Conservation (phyloP, 768 basidiomycete species). For the Lentinula lateritia region DNA sequence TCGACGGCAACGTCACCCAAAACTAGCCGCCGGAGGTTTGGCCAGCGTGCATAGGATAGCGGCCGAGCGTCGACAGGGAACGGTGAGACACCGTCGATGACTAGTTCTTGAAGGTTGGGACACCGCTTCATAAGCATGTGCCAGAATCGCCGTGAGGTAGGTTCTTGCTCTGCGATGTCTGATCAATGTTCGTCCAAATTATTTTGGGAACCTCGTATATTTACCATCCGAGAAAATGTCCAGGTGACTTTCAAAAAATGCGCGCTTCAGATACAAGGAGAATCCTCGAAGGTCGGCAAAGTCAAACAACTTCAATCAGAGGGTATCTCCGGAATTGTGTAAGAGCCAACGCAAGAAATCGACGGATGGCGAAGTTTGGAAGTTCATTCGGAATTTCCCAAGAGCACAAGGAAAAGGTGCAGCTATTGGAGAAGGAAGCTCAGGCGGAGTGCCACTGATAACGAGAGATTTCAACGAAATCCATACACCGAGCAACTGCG, state of each 20-base stretch:
- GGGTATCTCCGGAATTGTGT: conserved; percentile 43
- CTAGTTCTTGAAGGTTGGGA: conserved; percentile 61
- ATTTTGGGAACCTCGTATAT: conserved; percentile 12
- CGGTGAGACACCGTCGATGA: conserved; percentile 47
- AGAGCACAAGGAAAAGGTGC: conserved; percentile 44
- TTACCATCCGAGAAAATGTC: conserved; percentile 54
- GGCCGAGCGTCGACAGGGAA: conserved; percentile 51
- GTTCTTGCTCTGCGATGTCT: conserved; percentile 37
- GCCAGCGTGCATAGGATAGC: conserved; percentile 63
- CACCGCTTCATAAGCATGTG: conserved; percentile 64
- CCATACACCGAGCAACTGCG: conserved; percentile 62
- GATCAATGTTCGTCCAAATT: background rate
- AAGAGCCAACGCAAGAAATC: conserved; percentile 71
- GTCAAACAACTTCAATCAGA: conserved; percentile 55
- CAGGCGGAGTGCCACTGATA: conserved; percentile 51
- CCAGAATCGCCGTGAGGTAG: conserved; percentile 53
- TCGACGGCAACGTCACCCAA: conserved; percentile 66
- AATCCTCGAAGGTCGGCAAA: conserved; percentile 62
- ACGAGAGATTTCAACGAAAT: conserved; percentile 50
- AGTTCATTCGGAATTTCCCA: conserved; percentile 55
- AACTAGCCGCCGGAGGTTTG: conserved; percentile 49
- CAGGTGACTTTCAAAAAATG: conserved; percentile 59
- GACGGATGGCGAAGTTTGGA: conserved; percentile 54
- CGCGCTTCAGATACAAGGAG: conserved; percentile 50
- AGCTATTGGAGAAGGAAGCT: conserved; percentile 35